phyloP scores from a whole-genome alignment of 257 asterid species.

The Nicotiana sylvestris region DNA sequence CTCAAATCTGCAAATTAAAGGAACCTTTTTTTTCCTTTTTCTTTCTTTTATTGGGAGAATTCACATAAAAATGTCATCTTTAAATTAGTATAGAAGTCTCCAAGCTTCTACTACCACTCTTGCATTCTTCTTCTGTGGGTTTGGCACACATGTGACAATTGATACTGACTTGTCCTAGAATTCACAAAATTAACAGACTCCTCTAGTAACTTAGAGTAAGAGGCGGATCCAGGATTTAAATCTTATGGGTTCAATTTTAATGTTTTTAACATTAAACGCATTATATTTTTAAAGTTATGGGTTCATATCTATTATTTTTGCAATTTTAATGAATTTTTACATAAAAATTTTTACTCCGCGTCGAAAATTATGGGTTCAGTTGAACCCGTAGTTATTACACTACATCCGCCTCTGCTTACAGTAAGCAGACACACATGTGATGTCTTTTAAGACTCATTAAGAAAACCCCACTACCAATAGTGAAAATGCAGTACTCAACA shows the following conservation, averaged over 20 bases:
- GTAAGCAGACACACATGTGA: background rate
- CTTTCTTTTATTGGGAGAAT: background rate
- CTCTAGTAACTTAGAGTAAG: background rate
- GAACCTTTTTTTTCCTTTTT: background rate
- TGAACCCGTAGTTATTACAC: too few relatives aligned
- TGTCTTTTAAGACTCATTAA: background rate
- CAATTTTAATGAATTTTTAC: too few relatives aligned
- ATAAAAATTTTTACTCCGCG: too few relatives aligned
- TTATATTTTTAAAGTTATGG: too few relatives aligned
- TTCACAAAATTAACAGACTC: background rate
- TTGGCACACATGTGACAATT: background rate
- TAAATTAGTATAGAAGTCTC: background rate
- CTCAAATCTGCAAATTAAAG: background rate
- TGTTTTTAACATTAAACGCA: too few relatives aligned
- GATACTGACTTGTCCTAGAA: background rate
- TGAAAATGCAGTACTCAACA: background rate
- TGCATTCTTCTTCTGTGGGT: background rate
- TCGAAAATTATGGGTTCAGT: too few relatives aligned
- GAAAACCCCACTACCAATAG: background rate
- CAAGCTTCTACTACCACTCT: background rate
- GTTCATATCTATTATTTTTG: too few relatives aligned
- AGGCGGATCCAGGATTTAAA: too few relatives aligned
- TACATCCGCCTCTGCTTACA: too few relatives aligned
- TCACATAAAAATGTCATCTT: background rate
- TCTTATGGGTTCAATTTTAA: too few relatives aligned